Evolutionary conservation across 768 basidiomycete species (phyloP).

Genomic region (Collybia nuda): DNA sequence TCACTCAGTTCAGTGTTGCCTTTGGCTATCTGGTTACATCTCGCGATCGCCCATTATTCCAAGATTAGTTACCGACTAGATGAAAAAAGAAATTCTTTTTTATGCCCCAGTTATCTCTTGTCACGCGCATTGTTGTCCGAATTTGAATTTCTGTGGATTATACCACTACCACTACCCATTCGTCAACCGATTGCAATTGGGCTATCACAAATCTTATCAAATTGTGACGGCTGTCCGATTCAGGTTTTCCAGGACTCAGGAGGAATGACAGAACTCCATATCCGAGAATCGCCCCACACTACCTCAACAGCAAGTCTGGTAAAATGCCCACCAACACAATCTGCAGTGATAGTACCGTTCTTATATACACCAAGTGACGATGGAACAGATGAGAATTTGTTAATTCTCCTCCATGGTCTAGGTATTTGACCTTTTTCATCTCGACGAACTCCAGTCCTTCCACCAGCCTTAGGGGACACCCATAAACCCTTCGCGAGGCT

Average conservation of each 20-base stretch:
- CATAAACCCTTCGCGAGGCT: slow-evolving; percentile 75
- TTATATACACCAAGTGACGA: slow-evolving; percentile 74
- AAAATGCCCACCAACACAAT: slow-evolving; percentile 50
- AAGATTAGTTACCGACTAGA: no score
- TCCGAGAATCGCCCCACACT: slow-evolving; percentile 26
- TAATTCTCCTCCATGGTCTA: slow-evolving; percentile 84
- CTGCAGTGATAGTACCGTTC: slow-evolving; percentile 54
- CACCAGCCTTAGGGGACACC: slow-evolving; percentile 64
- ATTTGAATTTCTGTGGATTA: no score
- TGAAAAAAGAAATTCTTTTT: no score
- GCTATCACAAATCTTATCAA: no score
- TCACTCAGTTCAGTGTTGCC: no score
- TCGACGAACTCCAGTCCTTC: neutral
- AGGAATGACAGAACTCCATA: slow-evolving; percentile 27
- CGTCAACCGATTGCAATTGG: no score
- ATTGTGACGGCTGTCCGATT: slow-evolving; percentile 58
- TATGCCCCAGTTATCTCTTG: no score
- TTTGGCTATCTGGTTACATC: no score
- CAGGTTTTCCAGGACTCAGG: no score
- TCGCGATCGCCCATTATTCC: no score
- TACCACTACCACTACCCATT: no score
- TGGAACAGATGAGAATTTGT: slow-evolving; percentile 82
- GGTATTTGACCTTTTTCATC: slow-evolving; percentile 43
- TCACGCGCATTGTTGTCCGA: no score
- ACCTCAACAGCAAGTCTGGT: slow-evolving; percentile 25